Base-by-base conservation (phyloP, 2,329 filamentous ascomycete genomes). In the Penicillium thymicola region DNA sequence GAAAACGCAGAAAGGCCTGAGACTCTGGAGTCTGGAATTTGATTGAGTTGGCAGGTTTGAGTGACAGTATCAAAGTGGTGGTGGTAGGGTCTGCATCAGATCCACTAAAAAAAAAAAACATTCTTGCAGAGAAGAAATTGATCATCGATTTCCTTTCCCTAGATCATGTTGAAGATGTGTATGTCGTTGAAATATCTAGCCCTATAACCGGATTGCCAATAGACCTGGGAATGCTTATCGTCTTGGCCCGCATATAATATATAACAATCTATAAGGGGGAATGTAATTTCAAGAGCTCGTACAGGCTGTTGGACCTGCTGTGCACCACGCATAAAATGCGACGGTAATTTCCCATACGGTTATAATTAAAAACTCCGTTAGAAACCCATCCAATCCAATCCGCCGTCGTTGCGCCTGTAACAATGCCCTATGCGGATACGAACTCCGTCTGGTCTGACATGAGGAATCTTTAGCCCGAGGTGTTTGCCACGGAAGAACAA, bases 381-480 rank as follows among this genome's bases (percentile, higher is more conserved):
- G 62, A 65, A 60, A 57, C 34, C 3, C 61, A 54, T 21, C 67
- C 65, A 11, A 54, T 21, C 67, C 65, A 11, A 36, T 59, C 5
- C 68, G 64, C 42, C 58, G 51, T 30, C 63, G 61, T n/a, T 69
- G 65, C 40, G 30, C 45, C 3, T 53, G 47, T 30, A 60, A 55
- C 27, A 58, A 62, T 47, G 51, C 38, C 23, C 27, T 54, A 16
- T 67, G 65, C 47, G 55, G 46, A 30, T 69, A 69, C 46, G 59
- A 60, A 25, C 42, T 68, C 16, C 60, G 59, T 25, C 40, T 68
- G 7, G 61, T 52, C 10, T 70, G 67, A 65, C 60, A 65, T 21
- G 63, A 70, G 48, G 65, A 69, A 49, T 67, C 62, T 9, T 38
- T 67, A 32, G 62, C 66, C 7, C 60, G 62, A 34, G 66, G 64